These are phyloP conservation scores for Auxenochlorella protothecoides DNA, from an alignment of 139 green algal genomes.

Conservation along the genomic window DNA sequence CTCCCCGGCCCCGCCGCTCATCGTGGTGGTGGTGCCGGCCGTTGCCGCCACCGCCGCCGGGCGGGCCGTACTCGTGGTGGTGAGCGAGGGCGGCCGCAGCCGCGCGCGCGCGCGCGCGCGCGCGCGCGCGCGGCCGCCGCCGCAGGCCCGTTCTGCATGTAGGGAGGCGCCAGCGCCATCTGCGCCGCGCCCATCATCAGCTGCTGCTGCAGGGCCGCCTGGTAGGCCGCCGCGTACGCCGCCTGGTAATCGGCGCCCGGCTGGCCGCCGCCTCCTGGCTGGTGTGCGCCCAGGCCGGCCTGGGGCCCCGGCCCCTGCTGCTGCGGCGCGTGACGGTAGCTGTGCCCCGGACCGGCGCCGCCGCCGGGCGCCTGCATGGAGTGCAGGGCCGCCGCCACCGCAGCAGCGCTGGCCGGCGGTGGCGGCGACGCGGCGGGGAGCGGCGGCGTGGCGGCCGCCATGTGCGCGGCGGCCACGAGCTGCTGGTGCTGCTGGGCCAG, in stretches of 20 bases:
- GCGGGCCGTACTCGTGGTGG: constrained; percentile 4
- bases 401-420: neutral
- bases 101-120: too few species aligned
- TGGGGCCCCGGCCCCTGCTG: too few species aligned
- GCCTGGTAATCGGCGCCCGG: constrained; percentile 59
- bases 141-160: constrained; percentile 27
- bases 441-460: neutral
- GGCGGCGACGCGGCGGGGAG: constrained; percentile 3
- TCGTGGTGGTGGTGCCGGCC: neutral
- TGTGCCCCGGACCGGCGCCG: too few species aligned
- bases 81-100: constrained; percentile 35
- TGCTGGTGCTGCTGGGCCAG: constrained; percentile 14
- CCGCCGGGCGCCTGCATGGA: too few species aligned
- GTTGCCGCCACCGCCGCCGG: constrained; percentile 6
- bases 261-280: neutral
- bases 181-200: constrained; percentile 34
- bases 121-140: constrained; percentile 29
- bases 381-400: too few species aligned
- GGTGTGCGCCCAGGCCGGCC: too few species aligned
- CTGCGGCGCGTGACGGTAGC: too few species aligned
- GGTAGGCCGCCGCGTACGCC: constrained; percentile 77
- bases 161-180: constrained; percentile 35
- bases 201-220: constrained; percentile 67
- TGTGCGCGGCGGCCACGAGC: constrained; percentile 3
- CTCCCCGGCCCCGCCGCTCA: neutral